A percentile compares a stretch with the other conserved stretches of the same genome.
Evolutionary conservation across 495 filamentous ascomycete genomes (phyloP).

Genomic region (Venustampulla echinocandica): DNA sequence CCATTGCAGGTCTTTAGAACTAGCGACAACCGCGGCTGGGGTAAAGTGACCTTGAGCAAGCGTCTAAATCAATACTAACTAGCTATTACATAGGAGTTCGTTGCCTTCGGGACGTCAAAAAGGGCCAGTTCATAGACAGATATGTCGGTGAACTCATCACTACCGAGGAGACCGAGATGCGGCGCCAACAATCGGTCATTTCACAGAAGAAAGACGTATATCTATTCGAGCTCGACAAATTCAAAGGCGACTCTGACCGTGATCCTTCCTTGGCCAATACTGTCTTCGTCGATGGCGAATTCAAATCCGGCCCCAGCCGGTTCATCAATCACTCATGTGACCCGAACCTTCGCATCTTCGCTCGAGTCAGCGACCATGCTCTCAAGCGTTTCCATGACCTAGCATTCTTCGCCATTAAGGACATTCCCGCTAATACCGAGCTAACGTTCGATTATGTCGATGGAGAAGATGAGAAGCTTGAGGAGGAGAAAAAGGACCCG

Average conservation of each 20-base stretch:
- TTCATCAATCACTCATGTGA: constrained; percentile 72
- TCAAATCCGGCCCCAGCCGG: constrained; percentile 49
- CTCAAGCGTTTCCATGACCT: constrained; percentile 75
- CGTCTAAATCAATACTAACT: constrained; percentile 8
- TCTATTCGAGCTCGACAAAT: constrained; percentile 80
- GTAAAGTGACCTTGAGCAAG: constrained; percentile 31
- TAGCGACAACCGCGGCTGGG: constrained; percentile 61
- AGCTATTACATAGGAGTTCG: constrained; percentile 48
- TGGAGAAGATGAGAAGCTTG: constrained; percentile 38
- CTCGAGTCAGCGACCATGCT: constrained; percentile 68
- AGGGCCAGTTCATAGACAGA: constrained; percentile 79
- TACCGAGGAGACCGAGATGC: constrained; percentile 52
- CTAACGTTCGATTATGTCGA: constrained; percentile 83
- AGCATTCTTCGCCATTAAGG: constrained; percentile 69
- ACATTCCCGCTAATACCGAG: constrained; percentile 62
- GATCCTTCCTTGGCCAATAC: constrained; percentile 24
- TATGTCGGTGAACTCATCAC: constrained; percentile 89
- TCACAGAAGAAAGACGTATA: constrained; percentile 54
- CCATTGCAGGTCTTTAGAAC: constrained; percentile 80
- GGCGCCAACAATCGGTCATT: constrained; percentile 44
- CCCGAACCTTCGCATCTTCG: constrained; percentile 69
- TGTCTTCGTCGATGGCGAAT: constrained; percentile 46
- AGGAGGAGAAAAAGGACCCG: constrained; percentile 38
- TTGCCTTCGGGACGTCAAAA: constrained; percentile 54
- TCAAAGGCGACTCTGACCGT: constrained; percentile 21